These are phyloP conservation scores for Petrea volubilis DNA, from an alignment of 257 asterid species.

Conservation along the genomic window DNA sequence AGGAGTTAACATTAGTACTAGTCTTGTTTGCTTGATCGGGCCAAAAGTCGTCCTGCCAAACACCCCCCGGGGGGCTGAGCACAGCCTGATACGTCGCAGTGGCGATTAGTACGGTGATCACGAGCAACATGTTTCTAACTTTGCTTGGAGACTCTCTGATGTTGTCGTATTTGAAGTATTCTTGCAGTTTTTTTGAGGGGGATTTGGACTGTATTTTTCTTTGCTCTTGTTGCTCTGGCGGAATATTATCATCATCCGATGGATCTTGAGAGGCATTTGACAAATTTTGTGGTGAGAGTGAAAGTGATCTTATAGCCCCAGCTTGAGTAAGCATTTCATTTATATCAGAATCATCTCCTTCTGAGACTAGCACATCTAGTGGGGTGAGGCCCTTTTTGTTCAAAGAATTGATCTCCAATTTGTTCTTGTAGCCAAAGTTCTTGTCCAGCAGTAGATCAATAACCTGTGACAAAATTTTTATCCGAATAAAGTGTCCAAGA, in stretches of 20 bases:
- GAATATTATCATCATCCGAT: not conserved
- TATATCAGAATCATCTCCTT: slow-evolving; percentile 46
- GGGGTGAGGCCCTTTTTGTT: slow-evolving; percentile 50
- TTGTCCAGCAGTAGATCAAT: slow-evolving; percentile 40
- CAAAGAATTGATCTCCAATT: slow-evolving; percentile 41
- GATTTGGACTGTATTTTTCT: not conserved
- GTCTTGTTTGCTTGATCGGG: not conserved
- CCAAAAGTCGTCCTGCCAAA: slow-evolving; percentile 49
- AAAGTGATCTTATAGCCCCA: slow-evolving; percentile 20
- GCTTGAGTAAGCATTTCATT: slow-evolving; percentile 41
- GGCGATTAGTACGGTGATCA: slow-evolving; percentile 45
- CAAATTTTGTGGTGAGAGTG: not conserved
- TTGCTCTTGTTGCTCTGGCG: slow-evolving; percentile 3
- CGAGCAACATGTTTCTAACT: slow-evolving; percentile 41
- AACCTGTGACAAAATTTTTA: slow-evolving; percentile 27
- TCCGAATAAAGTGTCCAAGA: not conserved
- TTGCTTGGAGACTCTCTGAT: slow-evolving; percentile 35
- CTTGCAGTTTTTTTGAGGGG: slow-evolving; percentile 21
- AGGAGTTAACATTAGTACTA: not conserved
- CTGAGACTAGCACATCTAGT: slow-evolving; percentile 33
- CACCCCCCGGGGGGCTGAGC: slow-evolving; percentile 64
- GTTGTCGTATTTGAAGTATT: slow-evolving; percentile 38
- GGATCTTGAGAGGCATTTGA: not conserved
- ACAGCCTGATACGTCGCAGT: slow-evolving; percentile 57
- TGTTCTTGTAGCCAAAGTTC: slow-evolving; percentile 14